These are phyloP conservation scores for Suhomyces bolitotheri DNA, from an alignment of 1,139 yeast genomes.

Conservation along the genomic window DNA sequence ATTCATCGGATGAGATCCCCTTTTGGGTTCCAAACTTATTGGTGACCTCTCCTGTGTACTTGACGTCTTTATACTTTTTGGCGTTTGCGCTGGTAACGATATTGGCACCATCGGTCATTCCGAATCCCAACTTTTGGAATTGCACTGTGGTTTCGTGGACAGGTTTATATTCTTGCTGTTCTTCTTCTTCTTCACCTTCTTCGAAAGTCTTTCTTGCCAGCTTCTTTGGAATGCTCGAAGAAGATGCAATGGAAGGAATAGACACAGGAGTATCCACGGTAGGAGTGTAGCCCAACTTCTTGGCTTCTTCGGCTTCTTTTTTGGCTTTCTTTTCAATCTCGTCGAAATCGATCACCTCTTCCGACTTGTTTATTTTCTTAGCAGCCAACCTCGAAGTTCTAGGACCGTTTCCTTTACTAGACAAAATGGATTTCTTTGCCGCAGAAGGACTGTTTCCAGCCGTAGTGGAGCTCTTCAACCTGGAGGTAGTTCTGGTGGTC, in stretches of 20 bases:
- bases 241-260: constrained; percentile 6
- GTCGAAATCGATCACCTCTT: constrained; percentile 84
- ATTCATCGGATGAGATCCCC: constrained; percentile 94
- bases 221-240: constrained; percentile 12
- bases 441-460: constrained; percentile 23
- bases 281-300: constrained; percentile 72
- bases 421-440: constrained; percentile 42
- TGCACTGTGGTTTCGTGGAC: constrained; percentile 66
- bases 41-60: constrained; percentile 69
- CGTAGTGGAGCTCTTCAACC: constrained; percentile 23
- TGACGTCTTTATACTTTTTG: constrained; percentile 49
- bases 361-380: constrained; percentile 47
- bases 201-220: constrained; percentile 7
- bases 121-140: constrained; percentile 80
- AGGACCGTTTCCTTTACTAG: constrained; percentile 47
- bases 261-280: constrained; percentile 19
- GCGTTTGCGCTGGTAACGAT: constrained; percentile 33
- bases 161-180: constrained; percentile 9
- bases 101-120: constrained; percentile 62
- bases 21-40: constrained; percentile 85
- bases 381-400: constrained; percentile 59
- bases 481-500: constrained; percentile 28
- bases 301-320: constrained; percentile 74
- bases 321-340: constrained; percentile 87
- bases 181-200: neutral